These are phyloP conservation scores for Aphanomyces euteiches DNA, from an alignment of 352 stramenopile genomes.

Conservation along the genomic window DNA sequence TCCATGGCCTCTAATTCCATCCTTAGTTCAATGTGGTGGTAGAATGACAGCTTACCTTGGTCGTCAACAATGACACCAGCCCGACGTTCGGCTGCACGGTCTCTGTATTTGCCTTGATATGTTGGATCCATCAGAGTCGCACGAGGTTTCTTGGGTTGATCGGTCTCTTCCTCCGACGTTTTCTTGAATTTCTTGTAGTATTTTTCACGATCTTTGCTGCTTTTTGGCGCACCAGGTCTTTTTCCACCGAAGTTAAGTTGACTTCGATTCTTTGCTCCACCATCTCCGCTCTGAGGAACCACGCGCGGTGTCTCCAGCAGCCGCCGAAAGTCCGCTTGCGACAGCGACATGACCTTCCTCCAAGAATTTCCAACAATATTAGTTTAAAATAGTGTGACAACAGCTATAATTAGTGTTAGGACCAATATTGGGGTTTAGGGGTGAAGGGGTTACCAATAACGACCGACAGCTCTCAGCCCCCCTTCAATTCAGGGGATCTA, in stretches of 20 bases:
- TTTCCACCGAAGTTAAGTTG: conserved; percentile 40
- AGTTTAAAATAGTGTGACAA: neutral
- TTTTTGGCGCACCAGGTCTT: conserved; percentile 37
- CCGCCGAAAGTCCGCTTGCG: conserved; percentile 69
- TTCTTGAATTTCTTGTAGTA: conserved; percentile 41
- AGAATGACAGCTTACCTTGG: neutral
- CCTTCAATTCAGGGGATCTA: too few species aligned
- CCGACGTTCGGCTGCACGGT: conserved; percentile 64
- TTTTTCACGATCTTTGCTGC: conserved; percentile 48
- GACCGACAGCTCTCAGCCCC: too few species aligned
- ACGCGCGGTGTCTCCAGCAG: conserved; percentile 40
- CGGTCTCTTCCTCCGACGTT: conserved; percentile 14
- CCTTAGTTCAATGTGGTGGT: neutral
- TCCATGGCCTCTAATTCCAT: conserved; percentile 36
- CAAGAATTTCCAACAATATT: neutral
- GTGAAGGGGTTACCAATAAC: too few species aligned
- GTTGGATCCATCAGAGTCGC: conserved; percentile 3
- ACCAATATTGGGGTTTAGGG: too few species aligned
- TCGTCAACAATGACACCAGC: neutral
- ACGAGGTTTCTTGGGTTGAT: neutral
- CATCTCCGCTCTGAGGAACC: conserved; percentile 17
- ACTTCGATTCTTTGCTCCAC: conserved; percentile 15
- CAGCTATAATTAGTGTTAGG: too few species aligned
- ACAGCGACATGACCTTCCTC: conserved; percentile 17
- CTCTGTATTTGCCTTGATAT: conserved; percentile 42